Base-by-base conservation (phyloP, 2,329 filamentous ascomycete genomes). In the Endothia cerciana region DNA sequence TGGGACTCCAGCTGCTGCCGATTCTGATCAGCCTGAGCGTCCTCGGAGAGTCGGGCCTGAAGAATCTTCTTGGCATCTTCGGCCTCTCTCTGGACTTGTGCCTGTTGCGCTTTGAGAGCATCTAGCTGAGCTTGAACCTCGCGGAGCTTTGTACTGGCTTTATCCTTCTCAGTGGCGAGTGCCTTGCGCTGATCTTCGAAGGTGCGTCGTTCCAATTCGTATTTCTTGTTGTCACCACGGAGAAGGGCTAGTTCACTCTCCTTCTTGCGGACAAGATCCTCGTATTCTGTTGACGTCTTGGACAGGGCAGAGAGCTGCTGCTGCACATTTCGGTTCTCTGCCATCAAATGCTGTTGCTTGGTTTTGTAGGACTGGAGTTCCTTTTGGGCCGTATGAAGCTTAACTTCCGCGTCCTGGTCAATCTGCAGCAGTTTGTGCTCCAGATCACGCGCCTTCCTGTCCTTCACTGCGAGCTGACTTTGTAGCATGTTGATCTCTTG, bases 401-500 rank as follows among this genome's bases (percentile, higher is more conserved):
- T 96, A 72, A 97, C 81, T 71, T 97, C 94, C 19, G 94, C 83
- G 70, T 97, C 94, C 73, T 97, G 92, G 71, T 97, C 94, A 4
- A 90, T 87, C 77, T 93, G 91, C 45, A 97, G 81, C 47, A 98
- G 80, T 73, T 93, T 95, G 41, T 84, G 83, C 76, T 99, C 94
- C 8, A 98, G 82, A 64, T 99, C 95, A 65, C 92, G 89, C 5
- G 93, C 82, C 76, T 98, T 99, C 65, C 92, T 89, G 64, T 97
- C 94, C 77, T 97, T 97, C 67, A 98, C 79, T 62, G 87, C 87
- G 15, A 99, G 81, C 71, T 98, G 94, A 71, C 94, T 98, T 71
- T 94, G 90, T 4, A 99, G 86, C 86, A 97, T 91, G 75, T 92
- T 92, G 71, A 97, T 87, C 72, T 99, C 93, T 69, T 93, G 91